Base-by-base conservation (phyloP, 2,329 filamentous ascomycete genomes). In the Epichloe festucae region DNA sequence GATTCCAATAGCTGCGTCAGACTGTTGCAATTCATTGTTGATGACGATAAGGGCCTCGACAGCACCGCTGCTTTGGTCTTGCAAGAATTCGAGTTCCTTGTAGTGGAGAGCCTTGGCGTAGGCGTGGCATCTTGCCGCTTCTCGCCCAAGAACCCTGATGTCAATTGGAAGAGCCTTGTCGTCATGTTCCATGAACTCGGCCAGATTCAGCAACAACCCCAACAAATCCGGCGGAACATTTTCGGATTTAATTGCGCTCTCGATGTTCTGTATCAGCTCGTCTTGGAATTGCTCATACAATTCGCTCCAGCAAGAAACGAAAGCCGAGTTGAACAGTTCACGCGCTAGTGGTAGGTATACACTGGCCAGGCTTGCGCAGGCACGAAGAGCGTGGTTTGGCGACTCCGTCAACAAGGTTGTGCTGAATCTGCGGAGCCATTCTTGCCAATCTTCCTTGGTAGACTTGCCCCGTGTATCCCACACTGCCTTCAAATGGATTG, bases 131-230 rank as follows among this genome's bases (percentile, higher is more conserved):
- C 94, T 91, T 19, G 87, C 91, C 47, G 93, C 93, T 66, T 97
- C 95, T 63, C 91, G 86, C 35, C 94, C 94, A 11, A 98, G 77
- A 10, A 93, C 89, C 47, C 93, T 78, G 57, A 99, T 96, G 63
- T 99, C 94, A 56, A 99, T 98, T 2, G 93, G 93, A 49, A 99
- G 73, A 14, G 94, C 91, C 67, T 98, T 98, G 66, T 99, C 93
- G 60, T 98, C 94, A 63, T 98, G 93, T 65, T 99, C 93, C 93
- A 99, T 99, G 67, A 98, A 99, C 65, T 99, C 93, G 21, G 93
- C 93, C 48, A 99, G 77, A 62, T 98, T 98, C 47, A 99, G 80
- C 31, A 99, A 75, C 48, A 96, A 85, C 54, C 95, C 91, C 8
- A 98, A 74, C 57, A 99, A 85, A 66, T 99, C 94, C 0, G 94